These are phyloP conservation scores for Phytophthora boehmeriae DNA, from an alignment of 352 stramenopile genomes.

Conservation along the genomic window DNA sequence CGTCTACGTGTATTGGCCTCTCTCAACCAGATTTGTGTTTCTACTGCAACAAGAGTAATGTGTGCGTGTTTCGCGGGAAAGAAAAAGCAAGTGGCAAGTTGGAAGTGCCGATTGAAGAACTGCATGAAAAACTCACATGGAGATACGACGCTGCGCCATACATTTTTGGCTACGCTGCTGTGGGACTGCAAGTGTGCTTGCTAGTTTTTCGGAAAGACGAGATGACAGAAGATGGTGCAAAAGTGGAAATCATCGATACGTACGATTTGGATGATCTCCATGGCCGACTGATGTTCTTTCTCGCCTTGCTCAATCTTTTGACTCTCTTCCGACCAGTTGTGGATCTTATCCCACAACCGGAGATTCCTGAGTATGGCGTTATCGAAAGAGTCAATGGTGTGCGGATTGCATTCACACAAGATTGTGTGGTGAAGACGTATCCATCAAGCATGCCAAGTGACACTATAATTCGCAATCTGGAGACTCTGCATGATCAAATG, in stretches of 20 bases:
- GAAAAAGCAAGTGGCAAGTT: constrained; percentile 14
- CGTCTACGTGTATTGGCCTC: constrained; percentile 9
- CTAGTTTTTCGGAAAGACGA: constrained; percentile 15
- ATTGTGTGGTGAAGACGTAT: constrained; percentile 1
- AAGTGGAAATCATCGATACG: constrained; percentile 18
- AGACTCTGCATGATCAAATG: neutral
- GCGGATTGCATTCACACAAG: neutral
- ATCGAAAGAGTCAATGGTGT: neutral
- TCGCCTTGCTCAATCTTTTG: constrained; percentile 23
- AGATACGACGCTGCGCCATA: constrained; percentile 23
- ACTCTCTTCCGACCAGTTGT: constrained; percentile 15
- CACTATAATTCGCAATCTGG: neutral
- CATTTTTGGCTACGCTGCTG: constrained; percentile 23
- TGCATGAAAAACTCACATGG: constrained; percentile 22
- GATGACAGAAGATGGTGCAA: constrained; percentile 11
- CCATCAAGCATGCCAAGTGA: neutral
- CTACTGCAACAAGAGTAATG: constrained; percentile 11
- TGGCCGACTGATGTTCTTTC: constrained; percentile 18
- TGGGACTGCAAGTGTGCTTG: constrained; percentile 20
- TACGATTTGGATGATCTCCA: constrained; percentile 22
- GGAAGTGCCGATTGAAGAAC: constrained; percentile 13
- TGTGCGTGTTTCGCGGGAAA: constrained; percentile 24
- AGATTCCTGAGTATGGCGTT: neutral
- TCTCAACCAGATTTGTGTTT: constrained; percentile 21
- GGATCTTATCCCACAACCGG: neutral